Conservation (phyloP, 495 filamentous ascomycete species). For the Aeminium ludgeri region DNA sequence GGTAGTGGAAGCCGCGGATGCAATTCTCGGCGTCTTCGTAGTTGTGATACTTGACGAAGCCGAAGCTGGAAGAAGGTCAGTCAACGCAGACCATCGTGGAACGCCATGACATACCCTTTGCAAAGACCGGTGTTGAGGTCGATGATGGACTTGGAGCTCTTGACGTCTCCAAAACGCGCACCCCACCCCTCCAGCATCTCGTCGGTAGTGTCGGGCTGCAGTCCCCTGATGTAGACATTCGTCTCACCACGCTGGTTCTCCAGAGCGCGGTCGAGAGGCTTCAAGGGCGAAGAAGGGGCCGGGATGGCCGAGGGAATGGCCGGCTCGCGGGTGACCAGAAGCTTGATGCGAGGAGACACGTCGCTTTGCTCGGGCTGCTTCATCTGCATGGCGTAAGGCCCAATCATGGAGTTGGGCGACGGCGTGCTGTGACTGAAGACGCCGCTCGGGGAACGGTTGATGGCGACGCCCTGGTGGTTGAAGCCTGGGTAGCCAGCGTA, state of each 20-base stretch:
- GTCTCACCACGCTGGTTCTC: conserved; percentile 76
- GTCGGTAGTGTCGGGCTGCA: conserved; percentile 87
- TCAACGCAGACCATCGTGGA: conserved; percentile 16
- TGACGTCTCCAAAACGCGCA: conserved; percentile 71
- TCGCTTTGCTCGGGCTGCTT: conserved; percentile 38
- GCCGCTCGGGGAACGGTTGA: conserved; percentile 40
- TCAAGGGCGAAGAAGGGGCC: conserved; percentile 51
- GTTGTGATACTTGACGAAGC: conserved; percentile 84
- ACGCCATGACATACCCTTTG: conserved; percentile 57
- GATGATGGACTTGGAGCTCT: conserved; percentile 93
- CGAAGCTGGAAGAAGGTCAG: conserved; percentile 45
- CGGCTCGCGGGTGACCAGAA: conserved; percentile 55
- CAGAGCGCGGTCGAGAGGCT: conserved; percentile 75
- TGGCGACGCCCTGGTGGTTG: conserved; percentile 34
- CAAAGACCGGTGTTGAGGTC: conserved; percentile 78
- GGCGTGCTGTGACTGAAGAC: conserved; percentile 30
- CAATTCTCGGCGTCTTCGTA: conserved; percentile 82
- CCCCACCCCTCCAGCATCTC: conserved; percentile 71
- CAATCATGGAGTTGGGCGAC: conserved; percentile 43
- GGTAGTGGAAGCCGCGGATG: conserved; percentile 85
- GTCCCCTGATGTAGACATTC: conserved; percentile 94
- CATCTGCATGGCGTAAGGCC: conserved; percentile 24
- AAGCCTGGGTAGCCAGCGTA: conserved; percentile 31
- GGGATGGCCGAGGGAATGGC: conserved; percentile 79
- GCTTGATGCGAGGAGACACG: conserved; percentile 42